Percentiles rank a stretch among this genome's conserved stretches.
phyloP scores from a whole-genome alignment of 176 grass and related monocot genomes.

The Cymbopogon citratus region DNA sequence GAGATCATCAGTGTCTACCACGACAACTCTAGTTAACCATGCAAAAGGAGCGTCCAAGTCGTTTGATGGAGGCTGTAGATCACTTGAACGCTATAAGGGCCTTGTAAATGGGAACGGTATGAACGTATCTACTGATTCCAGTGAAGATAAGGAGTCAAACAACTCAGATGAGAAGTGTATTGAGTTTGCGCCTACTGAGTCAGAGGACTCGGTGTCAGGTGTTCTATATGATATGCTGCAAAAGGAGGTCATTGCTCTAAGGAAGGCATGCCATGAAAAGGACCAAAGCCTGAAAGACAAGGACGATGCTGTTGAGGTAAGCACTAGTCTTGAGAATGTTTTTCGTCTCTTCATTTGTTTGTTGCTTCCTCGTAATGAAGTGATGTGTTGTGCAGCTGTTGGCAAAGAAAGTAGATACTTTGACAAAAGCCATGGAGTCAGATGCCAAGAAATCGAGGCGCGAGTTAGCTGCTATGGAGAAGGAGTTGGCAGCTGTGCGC shows the following conservation, averaged over 20 bases:
- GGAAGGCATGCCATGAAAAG: conserved; percentile 84
- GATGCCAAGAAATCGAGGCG: conserved; percentile 91
- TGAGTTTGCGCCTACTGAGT: conserved; percentile 37
- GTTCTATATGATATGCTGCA: conserved; percentile 91
- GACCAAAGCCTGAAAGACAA: conserved; percentile 92
- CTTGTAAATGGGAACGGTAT: conserved; percentile 53
- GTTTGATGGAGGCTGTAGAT: conserved; percentile 82
- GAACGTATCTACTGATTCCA: conserved; percentile 62
- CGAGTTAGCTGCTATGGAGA: conserved; percentile 82
- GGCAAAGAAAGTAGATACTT: conserved; percentile 90
- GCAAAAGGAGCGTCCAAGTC: conserved; percentile 92
- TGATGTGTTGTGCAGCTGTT: conserved; percentile 60
- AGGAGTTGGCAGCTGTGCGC: conserved; percentile 67
- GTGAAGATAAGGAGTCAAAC: conserved; percentile 49
- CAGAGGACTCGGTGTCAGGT: conserved; percentile 71
- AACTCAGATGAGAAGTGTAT: conserved; percentile 58
- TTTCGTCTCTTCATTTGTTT: background rate
- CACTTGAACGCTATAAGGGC: conserved; percentile 47
- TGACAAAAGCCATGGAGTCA: conserved; percentile 93
- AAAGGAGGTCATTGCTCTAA: conserved; percentile 80
- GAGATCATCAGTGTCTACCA: conserved; percentile 63
- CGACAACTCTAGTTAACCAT: conserved; percentile 77
- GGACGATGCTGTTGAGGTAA: conserved; percentile 92
- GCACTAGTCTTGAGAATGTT: background rate
- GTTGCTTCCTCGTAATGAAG: background rate